Evolutionary conservation across 371 early-diverging fungal genomes (phyloP), one percentile per base, ranked within the genome.

Genomic region (Phascolomyces articulosus): DNA sequence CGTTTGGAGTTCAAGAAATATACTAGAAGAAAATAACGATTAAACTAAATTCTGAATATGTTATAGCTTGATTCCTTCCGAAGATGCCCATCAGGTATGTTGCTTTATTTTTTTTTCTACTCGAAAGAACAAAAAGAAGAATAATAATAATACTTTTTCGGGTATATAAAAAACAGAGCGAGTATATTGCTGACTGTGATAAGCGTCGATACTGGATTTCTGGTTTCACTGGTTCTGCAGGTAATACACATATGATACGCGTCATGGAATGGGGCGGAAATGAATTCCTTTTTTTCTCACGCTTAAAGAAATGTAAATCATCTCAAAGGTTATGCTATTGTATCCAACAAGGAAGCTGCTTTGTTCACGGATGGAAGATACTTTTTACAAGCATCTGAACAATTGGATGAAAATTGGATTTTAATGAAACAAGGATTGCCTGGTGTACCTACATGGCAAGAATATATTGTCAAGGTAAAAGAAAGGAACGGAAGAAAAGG

Each of bases 221-320:
- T 4, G 98, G 97, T 29, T 99, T 99, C 74, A 95, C 93, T 62
- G 99, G 99, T 16, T 97, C 98, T 11, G 97, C 98, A 31, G 98
- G 94, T 76, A 78, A 40, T 20, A n/a, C 15, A 55, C 26, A 29
- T 31, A 16, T 38, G 2, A 67, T 40, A 8, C 28, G 11, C 48
- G 28, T 59, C 44, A 21, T 44, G 44, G 15, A 4, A 44, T 29
- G 4, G 86, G 88, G 93, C 21, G 44, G 44, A 44, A 4, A 44
- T 44, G 8, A 44, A 44, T 41, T 41, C 15, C 16, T 44, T 26
- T n/a, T 61, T 53, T 51, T 51, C 53, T 61, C 53, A 58, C 58
- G 58, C 9, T 21, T 15, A 4, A 34, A 23, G n/a, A n/a, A n/a
- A n/a, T n/a, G n/a, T n/a, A n/a, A n/a, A n/a, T n/a, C n/a, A n/a